Evolutionary conservation across 805 yeast genomes (phyloP).

Genomic region (Grigorovia yakushimaensis): DNA sequence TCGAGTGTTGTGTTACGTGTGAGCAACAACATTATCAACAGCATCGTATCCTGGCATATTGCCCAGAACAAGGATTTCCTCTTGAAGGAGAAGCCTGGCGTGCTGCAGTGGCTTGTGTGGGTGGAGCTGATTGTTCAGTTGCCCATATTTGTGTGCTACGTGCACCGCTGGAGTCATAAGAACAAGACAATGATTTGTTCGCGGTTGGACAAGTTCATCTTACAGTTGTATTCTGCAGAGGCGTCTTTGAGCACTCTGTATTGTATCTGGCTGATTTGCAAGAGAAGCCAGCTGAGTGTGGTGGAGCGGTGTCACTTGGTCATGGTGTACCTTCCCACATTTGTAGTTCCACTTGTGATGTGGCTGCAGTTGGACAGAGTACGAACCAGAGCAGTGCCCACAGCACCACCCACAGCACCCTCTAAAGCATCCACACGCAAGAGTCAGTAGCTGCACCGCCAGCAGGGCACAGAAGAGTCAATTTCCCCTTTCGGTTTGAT

Average conservation of each 20-base stretch:
- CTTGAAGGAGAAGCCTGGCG: conserved; percentile 46
- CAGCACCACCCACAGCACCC: neutral
- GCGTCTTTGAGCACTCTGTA: neutral
- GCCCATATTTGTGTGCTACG: conserved; percentile 50
- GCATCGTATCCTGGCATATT: conserved; percentile 51
- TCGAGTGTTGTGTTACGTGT: conserved; percentile 59
- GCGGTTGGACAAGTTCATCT: neutral
- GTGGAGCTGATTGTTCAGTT: conserved; percentile 68
- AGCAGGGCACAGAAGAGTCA: too few relatives aligned
- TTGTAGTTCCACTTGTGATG: conserved; percentile 23
- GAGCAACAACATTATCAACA: conserved; percentile 33
- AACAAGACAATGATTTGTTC: neutral
- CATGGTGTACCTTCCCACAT: conserved; percentile 24
- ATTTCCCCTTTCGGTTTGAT: too few relatives aligned
- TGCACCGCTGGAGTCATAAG: neutral
- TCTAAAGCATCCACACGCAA: neutral
- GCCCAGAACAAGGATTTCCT: conserved; percentile 62
- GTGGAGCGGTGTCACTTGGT: conserved; percentile 16
- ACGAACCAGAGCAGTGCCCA: too few relatives aligned
- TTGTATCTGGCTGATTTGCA: conserved; percentile 6
- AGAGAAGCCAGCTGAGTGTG: conserved; percentile 5
- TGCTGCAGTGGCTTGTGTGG: conserved; percentile 66
- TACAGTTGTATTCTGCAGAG: neutral
- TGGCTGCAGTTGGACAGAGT: neutral
- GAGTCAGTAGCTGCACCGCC: too few relatives aligned